phyloP scores from a whole-genome alignment of 768 basidiomycete genomes.

The Mycena floridula region DNA sequence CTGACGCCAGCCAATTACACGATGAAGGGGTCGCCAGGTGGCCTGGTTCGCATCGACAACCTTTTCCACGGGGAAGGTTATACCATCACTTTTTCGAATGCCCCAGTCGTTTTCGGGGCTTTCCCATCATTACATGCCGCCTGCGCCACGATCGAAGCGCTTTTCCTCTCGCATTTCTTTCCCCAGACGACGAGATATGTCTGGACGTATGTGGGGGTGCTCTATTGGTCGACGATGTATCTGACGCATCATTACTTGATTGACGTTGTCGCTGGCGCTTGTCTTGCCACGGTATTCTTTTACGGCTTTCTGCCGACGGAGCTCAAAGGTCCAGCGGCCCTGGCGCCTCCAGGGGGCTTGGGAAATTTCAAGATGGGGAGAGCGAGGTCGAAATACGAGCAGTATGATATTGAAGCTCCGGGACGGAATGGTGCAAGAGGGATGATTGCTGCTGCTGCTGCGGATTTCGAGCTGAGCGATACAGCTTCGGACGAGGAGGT shows the following conservation, averaged over 20 bases:
- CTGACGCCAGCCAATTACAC: constrained; percentile 91
- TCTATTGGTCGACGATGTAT: constrained; percentile 99
- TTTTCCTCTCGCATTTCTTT: constrained; percentile 96
- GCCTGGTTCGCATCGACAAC: constrained; percentile 86
- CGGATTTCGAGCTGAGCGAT: constrained; percentile 58
- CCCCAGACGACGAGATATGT: constrained; percentile 58
- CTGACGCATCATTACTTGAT: constrained; percentile 98
- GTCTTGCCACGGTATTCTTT: constrained; percentile 82
- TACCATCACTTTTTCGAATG: constrained; percentile 72
- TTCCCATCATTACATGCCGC: constrained; percentile 93
- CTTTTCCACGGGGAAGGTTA: constrained; percentile 77
- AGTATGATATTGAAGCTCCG: constrained; percentile 72
- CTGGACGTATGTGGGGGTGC: constrained; percentile 78
- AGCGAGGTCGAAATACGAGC: constrained; percentile 60
- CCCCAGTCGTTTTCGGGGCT: constrained; percentile 94
- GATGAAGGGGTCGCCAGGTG: constrained; percentile 91
- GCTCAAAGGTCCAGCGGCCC: constrained; percentile 51
- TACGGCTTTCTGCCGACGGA: constrained; percentile 84
- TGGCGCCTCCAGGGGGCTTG: constrained; percentile 32
- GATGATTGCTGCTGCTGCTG: constrained; percentile 34
- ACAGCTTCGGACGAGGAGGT: constrained; percentile 14
- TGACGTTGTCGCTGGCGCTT: constrained; percentile 92
- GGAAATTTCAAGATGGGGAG: constrained; percentile 11
- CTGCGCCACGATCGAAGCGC: constrained; percentile 84
- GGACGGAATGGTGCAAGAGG: constrained; percentile 17